Base-by-base conservation (phyloP, 1,284 basidiomycete species). In the Bjerkandera adusta region DNA sequence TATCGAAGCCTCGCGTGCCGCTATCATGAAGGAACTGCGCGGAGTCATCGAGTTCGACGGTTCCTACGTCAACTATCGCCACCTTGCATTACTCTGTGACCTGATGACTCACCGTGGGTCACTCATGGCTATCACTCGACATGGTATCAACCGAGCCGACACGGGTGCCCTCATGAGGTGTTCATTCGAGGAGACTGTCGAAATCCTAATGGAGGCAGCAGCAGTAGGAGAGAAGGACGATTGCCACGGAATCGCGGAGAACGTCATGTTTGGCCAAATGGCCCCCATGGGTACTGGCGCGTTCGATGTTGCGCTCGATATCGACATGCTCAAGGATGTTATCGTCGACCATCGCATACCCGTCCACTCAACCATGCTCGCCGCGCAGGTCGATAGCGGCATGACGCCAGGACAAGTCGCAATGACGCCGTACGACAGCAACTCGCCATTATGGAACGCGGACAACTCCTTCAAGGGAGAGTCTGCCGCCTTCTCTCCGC, bases 101-200 rank as follows among this genome's bases (percentile, higher is more conserved):
- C 77, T 99, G 43, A 99, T 99, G 97, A 99, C 96, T 11, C 93
- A 96, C 60, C 90, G 93, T 48, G 97, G 97, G 32, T 71, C 82
- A 7, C 77, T 99, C 52, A 99, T 99, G 96, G 93, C 96, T 10
- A 99, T 99, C 69, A 99, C 97, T 39, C 93, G 97, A 41, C 97
- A 99, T 63, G 97, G 97, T 68, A 99, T 99, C 70, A 99, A 99
- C 70, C 86, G 96, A 46, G 91, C 96, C 24, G 94, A 98, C 60
- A 96, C 94, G 8, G 94, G 94, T 33, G 96, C 97, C 1, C 77
- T 99, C 45, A 98, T 99, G 87, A 80, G 97, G 39, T 98, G 94
- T 69, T 98, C 97, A 3, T 99, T 99, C 76, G 97, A 99, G 68
- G 97, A 99, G 76, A 99, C 97, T 0, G 97, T 98, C 52, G 97